Conservation (phyloP, 495 filamentous ascomycete species). For the Poronia punctata region DNA sequence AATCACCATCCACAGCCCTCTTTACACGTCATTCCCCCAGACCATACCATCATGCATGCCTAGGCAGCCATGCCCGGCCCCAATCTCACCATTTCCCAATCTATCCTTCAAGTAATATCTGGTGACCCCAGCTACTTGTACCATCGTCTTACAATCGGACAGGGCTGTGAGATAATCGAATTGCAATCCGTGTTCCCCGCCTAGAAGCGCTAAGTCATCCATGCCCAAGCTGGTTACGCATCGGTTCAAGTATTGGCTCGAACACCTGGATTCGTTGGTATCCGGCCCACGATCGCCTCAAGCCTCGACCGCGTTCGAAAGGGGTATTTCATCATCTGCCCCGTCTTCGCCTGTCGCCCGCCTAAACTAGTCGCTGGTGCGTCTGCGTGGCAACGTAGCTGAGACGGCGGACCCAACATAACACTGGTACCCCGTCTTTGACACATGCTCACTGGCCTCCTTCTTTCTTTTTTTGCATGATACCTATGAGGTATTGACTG, state of each 20-base stretch:
- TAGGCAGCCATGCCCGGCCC: constrained; percentile 8
- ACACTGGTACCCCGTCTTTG: constrained; percentile 3
- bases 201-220: constrained; percentile 1
- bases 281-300: constrained; percentile 4
- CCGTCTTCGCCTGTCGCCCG: constrained; percentile 3
- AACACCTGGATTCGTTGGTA: too few relatives aligned
- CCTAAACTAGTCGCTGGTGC: not conserved
- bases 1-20: not conserved
- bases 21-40: constrained; percentile 1
- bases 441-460: not conserved
- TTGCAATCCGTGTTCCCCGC: too few relatives aligned
- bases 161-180: too few relatives aligned
- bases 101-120: not conserved
- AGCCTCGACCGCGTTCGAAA: constrained; percentile 5
- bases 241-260: constrained; percentile 1
- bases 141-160: too few relatives aligned
- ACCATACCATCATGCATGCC: constrained; percentile 4
- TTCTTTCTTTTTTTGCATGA: constrained; percentile 7
- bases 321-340: not conserved
- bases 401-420: constrained; percentile 1
- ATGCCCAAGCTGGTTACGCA: constrained; percentile 2
- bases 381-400: constrained; percentile 3
- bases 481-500: not conserved
- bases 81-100: constrained; percentile 6
- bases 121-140: too few relatives aligned